Evolutionary conservation across 2,329 filamentous ascomycete species (phyloP), one percentile per base, ranked within the genome.

Genomic region (Paracamarosporium sp.): DNA sequence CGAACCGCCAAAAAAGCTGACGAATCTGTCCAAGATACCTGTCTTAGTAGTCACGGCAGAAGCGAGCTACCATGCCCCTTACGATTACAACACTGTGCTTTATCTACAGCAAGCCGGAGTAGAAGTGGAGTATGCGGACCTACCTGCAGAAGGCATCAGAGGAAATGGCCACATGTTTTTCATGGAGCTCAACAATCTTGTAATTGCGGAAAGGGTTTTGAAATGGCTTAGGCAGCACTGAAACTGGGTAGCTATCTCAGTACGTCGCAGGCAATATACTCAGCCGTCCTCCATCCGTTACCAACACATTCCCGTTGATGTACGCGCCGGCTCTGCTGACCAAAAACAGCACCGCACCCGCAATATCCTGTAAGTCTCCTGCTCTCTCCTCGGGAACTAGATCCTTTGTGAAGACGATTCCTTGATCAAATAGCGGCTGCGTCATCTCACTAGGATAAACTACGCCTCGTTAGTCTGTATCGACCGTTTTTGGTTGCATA

Each of bases 71-170:
- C 86, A 88, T 68, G 73, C 76, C 1, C 69, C 75, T 11, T 88
- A 82, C 58, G 86, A 88, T 62, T 81, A 83, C 69, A 85, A 83
- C 31, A 85, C 82, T 0, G 79, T 82, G 2, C 57, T 70, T 9
- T 88, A 82, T 65, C 65, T 88, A 65, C 63, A 71, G 50, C 85
- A 88, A 48, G 67, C 63, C 2, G 70, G 72, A 13, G 64, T 73
- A 0, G 33, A 65, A 1, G 64, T 70, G 1, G 60, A 69, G 30
- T 64, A 61, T 53, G 24, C 62, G 13, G 60, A 74, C 12, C 47
- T 75, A 1, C 81, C 83, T 27, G 76, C 87, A 68, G 80, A 81
- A 38, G 92, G 94, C 59, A 79, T 95, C 55, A 80, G 89, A 62
- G 80, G 82, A 59, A 93, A 75, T 50, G 70, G 64, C 7, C 71